A percentile compares a stretch with the other conserved stretches of the same genome.
Evolutionary conservation across 208 protist genomes (phyloP).

Genomic region (Jaenimonas drosophilae): DNA sequence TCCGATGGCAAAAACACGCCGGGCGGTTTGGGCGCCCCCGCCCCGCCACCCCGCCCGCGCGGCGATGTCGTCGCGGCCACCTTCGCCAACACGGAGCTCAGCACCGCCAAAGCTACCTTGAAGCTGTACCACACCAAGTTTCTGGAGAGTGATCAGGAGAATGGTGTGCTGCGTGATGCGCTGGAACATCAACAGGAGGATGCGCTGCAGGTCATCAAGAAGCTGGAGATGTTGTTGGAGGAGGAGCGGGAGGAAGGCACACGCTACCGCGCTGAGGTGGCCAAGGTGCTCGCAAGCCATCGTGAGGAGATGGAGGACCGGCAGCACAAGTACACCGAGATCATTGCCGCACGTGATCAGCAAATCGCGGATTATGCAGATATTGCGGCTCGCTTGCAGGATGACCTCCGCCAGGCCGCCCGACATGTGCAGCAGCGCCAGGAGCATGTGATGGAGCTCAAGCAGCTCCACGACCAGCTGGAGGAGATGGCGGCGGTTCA

Average conservation of each 20-base stretch:
- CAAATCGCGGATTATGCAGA: slow-evolving; percentile 40
- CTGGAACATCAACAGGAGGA: slow-evolving; percentile 41
- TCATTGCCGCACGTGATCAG: slow-evolving; percentile 50
- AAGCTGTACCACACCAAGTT: slow-evolving; percentile 35
- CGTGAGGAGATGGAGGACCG: slow-evolving; percentile 16
- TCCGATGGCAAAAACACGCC: background rate
- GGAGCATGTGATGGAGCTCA: slow-evolving; percentile 46
- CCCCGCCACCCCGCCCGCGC: slow-evolving; percentile 1
- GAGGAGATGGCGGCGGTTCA: slow-evolving; percentile 39
- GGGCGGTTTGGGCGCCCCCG: background rate
- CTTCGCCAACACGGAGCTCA: slow-evolving; percentile 48
- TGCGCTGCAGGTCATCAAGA: slow-evolving; percentile 37
- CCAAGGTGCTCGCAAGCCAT: slow-evolving; percentile 20
- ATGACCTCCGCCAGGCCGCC: slow-evolving; percentile 43
- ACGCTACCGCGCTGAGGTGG: slow-evolving; percentile 23
- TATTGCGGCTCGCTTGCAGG: slow-evolving; percentile 40
- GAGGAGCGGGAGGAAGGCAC: slow-evolving; percentile 12
- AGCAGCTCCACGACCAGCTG: slow-evolving; percentile 52
- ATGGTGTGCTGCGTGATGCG: slow-evolving; percentile 28
- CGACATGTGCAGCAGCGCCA: slow-evolving; percentile 50
- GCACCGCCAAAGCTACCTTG: slow-evolving; percentile 26
- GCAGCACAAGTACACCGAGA: slow-evolving; percentile 28
- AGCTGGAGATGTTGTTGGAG: slow-evolving; percentile 35
- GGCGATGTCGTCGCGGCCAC: slow-evolving; percentile 40
- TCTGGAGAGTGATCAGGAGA: slow-evolving; percentile 23